Conservation (phyloP, 352 stramenopile species). For the Phytophthora cryptogea region DNA sequence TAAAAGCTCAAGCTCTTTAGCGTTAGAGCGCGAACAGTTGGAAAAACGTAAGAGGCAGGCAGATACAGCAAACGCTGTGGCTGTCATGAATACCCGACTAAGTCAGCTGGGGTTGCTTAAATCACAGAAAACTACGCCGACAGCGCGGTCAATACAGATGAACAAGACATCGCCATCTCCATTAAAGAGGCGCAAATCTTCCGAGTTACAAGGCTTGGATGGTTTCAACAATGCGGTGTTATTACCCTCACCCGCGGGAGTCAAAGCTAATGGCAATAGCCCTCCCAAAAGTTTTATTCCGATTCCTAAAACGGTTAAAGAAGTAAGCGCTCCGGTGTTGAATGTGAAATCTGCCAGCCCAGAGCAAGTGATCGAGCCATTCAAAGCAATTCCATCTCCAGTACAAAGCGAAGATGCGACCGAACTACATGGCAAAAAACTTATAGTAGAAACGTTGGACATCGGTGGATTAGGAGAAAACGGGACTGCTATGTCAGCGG, state of each 20-base stretch:
- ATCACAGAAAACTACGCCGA: slow-evolving; percentile 6
- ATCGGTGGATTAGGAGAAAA: not conserved
- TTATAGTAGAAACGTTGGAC: not conserved
- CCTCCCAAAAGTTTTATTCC: slow-evolving; percentile 1
- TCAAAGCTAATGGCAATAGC: not conserved
- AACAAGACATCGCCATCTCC: slow-evolving; percentile 2
- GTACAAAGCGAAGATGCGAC: not conserved
- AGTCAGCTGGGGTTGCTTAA: slow-evolving; percentile 63
- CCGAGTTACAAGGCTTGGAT: not conserved
- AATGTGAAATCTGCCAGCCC: not conserved
- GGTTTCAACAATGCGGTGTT: not conserved
- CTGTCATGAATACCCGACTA: slow-evolving; percentile 72
- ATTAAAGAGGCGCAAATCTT: slow-evolving; percentile 4
- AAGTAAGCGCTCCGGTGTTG: not conserved
- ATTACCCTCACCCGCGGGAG: not conserved
- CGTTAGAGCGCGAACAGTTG: slow-evolving; percentile 69
- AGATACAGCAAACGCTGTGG: slow-evolving; percentile 76
- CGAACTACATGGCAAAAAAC: not conserved
- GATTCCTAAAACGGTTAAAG: not conserved
- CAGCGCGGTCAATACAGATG: not conserved
- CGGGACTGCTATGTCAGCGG: not conserved
- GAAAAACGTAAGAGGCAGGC: slow-evolving; percentile 74
- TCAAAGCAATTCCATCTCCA: not conserved
- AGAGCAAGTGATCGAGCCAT: not conserved
- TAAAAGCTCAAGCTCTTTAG: slow-evolving; percentile 44